These are phyloP conservation scores for Alternaria conjuncta DNA, from an alignment of 2,329 filamentous ascomycete genomes.

Conservation along the genomic window DNA sequence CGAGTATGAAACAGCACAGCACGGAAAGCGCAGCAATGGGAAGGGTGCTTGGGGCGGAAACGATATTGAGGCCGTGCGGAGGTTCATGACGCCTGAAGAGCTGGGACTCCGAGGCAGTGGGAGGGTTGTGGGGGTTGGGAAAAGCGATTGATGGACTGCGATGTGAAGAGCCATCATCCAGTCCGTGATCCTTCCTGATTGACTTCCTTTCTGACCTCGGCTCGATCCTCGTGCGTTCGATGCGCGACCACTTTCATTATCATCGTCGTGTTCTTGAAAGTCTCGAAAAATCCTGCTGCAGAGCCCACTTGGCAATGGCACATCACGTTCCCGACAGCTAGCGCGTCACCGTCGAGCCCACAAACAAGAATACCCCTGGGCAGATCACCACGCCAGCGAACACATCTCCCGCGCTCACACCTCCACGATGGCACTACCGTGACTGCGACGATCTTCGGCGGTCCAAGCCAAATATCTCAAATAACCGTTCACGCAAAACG, in stretches of 20 bases:
- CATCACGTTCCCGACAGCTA: background rate
- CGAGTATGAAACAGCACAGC: conserved; percentile 38
- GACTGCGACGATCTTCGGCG: background rate
- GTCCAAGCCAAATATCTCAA: background rate
- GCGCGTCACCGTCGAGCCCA: background rate
- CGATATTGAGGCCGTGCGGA: conserved; percentile 32
- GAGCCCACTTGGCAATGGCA: background rate
- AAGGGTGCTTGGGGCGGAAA: conserved; percentile 10
- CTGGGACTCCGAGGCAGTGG: conserved; percentile 32
- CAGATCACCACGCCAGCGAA: background rate
- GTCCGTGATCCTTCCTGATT: background rate
- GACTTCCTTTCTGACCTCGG: background rate
- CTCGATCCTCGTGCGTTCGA: background rate
- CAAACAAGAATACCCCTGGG: background rate
- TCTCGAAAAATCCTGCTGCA: background rate
- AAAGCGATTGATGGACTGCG: conserved; percentile 35
- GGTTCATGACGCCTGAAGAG: conserved; percentile 37
- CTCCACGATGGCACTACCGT: background rate
- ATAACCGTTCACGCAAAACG: background rate
- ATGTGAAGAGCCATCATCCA: background rate
- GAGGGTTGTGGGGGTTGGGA: conserved; percentile 40
- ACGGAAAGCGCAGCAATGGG: conserved; percentile 26
- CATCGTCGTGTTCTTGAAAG: background rate
- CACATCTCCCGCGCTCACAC: background rate
- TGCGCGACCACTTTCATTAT: background rate